Evolutionary conservation across 192 early-diverging fungal genomes (phyloP).

Genomic region (Umbelopsis vinacea): DNA sequence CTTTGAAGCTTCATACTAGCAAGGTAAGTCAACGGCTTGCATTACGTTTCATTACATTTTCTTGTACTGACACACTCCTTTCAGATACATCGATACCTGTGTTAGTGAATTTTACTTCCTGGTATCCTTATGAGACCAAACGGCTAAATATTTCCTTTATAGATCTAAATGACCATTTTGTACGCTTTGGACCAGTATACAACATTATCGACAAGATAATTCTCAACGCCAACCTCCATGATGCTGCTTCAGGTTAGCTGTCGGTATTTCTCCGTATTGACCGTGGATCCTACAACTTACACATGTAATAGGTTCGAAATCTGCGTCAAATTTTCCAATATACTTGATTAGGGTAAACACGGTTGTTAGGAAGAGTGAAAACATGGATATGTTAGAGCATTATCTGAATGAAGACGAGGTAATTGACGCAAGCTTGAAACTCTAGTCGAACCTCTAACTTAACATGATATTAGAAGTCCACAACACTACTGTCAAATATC

Average conservation of each 20-base stretch:
- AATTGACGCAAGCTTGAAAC: too few species aligned
- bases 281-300: background rate
- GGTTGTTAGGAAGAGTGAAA: background rate
- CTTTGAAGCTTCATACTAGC: conserved; percentile 33
- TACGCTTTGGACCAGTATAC: background rate
- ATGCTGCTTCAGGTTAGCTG: background rate
- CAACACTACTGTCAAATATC: background rate
- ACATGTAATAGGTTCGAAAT: background rate
- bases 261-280: too few species aligned
- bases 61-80: too few species aligned
- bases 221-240: background rate
- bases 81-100: conserved; percentile 4
- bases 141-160: background rate
- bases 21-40: conserved; percentile 32
- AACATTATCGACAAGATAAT: background rate
- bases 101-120: background rate
- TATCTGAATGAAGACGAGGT: conserved; percentile 8
- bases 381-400: background rate
- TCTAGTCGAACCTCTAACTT: background rate
- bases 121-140: too few species aligned
- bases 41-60: too few species aligned
- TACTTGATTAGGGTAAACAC: background rate
- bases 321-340: background rate
- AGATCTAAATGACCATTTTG: background rate
- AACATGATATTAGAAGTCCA: conserved; percentile 29